Percentiles rank a stretch among this genome's conserved stretches.
Evolutionary conservation across 371 early-diverging fungal species (phyloP).

Genomic region (Lichtheimia hyalospora): DNA sequence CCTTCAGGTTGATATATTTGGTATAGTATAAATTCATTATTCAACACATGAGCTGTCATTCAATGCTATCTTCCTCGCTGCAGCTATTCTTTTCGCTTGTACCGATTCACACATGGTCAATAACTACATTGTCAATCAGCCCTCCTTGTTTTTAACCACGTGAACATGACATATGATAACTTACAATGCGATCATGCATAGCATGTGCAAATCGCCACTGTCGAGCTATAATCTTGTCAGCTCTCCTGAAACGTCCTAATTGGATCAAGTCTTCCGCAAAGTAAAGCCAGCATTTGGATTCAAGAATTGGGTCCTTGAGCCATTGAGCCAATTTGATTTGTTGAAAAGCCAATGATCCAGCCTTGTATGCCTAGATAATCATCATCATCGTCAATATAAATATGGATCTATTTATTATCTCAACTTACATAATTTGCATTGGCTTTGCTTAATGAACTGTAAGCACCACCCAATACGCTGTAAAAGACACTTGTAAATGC

Average conservation of each 20-base stretch:
- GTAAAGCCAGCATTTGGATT: conserved; percentile 57
- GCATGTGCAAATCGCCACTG: conserved; percentile 25
- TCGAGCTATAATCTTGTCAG: conserved; percentile 28
- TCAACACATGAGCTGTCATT: too few relatives aligned
- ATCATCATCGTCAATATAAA: not conserved
- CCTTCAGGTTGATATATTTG: too few relatives aligned
- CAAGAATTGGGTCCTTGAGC: conserved; percentile 41
- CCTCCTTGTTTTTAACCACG: not conserved
- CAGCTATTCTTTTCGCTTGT: conserved; percentile 2
- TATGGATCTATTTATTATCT: not conserved
- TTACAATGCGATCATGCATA: conserved; percentile 28
- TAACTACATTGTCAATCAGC: not conserved
- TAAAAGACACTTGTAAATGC: conserved; percentile 45
- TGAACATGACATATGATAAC: not conserved
- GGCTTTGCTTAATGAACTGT: conserved; percentile 47
- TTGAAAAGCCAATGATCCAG: conserved; percentile 39
- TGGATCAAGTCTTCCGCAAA: conserved; percentile 55
- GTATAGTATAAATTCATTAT: too few relatives aligned
- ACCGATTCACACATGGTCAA: conserved; percentile 18
- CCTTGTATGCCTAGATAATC: conserved; percentile 41
- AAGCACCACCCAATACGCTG: conserved; percentile 54
- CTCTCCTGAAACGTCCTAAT: conserved; percentile 27
- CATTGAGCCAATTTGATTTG: conserved; percentile 47
- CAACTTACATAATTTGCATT: conserved; percentile 37
- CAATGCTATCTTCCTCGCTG: too few relatives aligned